Conservation (phyloP, 2,329 filamentous ascomycete species). For the Hymenotorrendiella dingleyae region DNA sequence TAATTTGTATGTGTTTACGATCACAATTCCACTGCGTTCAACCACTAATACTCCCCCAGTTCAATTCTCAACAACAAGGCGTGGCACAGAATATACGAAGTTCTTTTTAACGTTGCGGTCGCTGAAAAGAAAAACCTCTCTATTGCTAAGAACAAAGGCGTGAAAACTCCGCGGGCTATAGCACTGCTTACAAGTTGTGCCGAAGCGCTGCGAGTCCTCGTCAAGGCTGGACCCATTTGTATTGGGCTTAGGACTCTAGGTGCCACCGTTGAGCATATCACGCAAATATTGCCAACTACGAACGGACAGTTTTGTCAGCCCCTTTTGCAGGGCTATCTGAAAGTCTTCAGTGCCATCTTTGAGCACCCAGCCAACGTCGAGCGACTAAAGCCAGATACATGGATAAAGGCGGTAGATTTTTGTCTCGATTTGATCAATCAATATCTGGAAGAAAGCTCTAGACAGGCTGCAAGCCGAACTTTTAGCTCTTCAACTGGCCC, state of each 20-base stretch:
- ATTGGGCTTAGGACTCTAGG: conserved; percentile 74
- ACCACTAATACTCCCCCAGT: conserved; percentile 6
- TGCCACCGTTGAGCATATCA: conserved; percentile 75
- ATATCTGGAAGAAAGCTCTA: conserved; percentile 33
- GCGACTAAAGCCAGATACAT: conserved; percentile 56
- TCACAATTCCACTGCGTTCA: background rate
- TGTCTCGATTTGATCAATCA: conserved; percentile 57
- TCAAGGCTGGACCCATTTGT: conserved; percentile 62
- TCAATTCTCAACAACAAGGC: conserved; percentile 61
- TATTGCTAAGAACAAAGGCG: conserved; percentile 43
- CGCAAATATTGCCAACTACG: conserved; percentile 60
- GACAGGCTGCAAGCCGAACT: conserved; percentile 11
- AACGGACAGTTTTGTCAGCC: conserved; percentile 62
- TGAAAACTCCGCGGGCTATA: conserved; percentile 41
- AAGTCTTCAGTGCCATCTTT: conserved; percentile 64
- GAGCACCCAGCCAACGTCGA: conserved; percentile 73
- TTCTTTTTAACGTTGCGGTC: conserved; percentile 64
- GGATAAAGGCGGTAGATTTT: conserved; percentile 38
- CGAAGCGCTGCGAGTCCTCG: conserved; percentile 62
- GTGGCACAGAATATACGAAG: conserved; percentile 78
- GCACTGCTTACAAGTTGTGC: conserved; percentile 63
- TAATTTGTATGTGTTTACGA: conserved; percentile 22
- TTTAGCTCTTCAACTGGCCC: conserved; percentile 17
- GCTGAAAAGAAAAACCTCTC: conserved; percentile 62
- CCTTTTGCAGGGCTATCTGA: conserved; percentile 72